These are phyloP conservation scores for Diplodia seriata DNA, from an alignment of 2,329 filamentous ascomycete species.

Conservation along the genomic window DNA sequence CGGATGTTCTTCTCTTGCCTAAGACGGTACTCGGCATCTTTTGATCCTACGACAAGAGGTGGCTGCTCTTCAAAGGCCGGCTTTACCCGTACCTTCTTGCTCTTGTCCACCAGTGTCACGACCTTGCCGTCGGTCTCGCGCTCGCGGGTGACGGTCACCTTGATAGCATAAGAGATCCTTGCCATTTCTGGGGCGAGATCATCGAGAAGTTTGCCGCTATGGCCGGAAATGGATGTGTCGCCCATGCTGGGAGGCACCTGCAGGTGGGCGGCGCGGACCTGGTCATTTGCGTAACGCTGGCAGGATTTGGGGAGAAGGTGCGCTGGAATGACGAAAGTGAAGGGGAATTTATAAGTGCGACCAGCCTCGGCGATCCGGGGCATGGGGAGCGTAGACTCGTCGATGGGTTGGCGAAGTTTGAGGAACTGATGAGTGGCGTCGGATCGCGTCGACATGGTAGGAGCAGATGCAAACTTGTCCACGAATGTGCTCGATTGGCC, in stretches of 20 bases:
- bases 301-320: constrained; percentile 67
- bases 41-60: constrained; percentile 60
- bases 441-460: constrained; percentile 60
- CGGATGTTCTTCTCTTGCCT: constrained; percentile 66
- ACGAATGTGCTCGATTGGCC: constrained; percentile 60
- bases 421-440: constrained; percentile 67
- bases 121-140: constrained; percentile 49
- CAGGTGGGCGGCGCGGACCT: constrained; percentile 63
- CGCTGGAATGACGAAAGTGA: constrained; percentile 68
- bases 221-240: constrained; percentile 60
- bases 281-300: constrained; percentile 59
- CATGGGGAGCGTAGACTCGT: constrained; percentile 60
- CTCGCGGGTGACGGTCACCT: constrained; percentile 54
- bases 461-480: constrained; percentile 60
- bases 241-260: constrained; percentile 68
- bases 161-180: constrained; percentile 64
- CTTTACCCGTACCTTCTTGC: constrained; percentile 65
- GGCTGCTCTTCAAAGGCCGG: constrained; percentile 66
- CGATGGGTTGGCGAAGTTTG: constrained; percentile 66
- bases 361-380: constrained; percentile 63
- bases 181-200: constrained; percentile 70
- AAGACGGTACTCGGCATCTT: constrained; percentile 58
- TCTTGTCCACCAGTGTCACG: constrained; percentile 57
- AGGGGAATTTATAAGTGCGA: constrained; percentile 65
- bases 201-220: constrained; percentile 60